Conservation (phyloP, 768 basidiomycete genomes). For the Phanerodontia chrysosporium region DNA sequence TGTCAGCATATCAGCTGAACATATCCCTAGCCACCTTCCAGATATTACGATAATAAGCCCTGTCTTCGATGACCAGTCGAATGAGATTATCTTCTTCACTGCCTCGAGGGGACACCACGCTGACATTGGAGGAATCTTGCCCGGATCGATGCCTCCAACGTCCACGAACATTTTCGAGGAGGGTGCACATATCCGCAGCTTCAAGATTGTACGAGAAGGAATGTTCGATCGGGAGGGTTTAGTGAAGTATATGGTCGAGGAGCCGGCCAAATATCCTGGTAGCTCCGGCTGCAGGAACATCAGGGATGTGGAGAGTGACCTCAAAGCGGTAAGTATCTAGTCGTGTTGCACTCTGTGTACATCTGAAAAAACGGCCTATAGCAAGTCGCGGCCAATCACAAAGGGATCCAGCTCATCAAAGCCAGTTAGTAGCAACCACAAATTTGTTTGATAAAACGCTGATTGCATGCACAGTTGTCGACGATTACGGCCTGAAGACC, state of each 20-base stretch:
- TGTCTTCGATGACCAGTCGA: slow-evolving; percentile 63
- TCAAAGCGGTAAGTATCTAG: slow-evolving; percentile 73
- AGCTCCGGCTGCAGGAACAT: slow-evolving; percentile 87
- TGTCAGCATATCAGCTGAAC: slow-evolving; percentile 1
- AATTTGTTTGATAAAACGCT: slow-evolving; percentile 7
- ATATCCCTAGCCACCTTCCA: slow-evolving; percentile 53
- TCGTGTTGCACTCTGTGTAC: too few species aligned
- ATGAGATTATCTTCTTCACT: slow-evolving; percentile 86
- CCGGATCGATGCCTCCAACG: slow-evolving; percentile 94
- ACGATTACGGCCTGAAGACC: slow-evolving; percentile 79
- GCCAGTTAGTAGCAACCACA: slow-evolving; percentile 45
- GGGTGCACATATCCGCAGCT: slow-evolving; percentile 85
- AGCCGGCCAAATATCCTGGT: slow-evolving; percentile 77
- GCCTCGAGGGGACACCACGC: slow-evolving; percentile 94
- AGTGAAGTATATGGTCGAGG: slow-evolving; percentile 74
- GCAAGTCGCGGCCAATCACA: slow-evolving; percentile 95
- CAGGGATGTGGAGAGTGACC: slow-evolving; percentile 85
- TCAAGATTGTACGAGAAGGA: slow-evolving; percentile 86
- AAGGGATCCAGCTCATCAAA: slow-evolving; percentile 83
- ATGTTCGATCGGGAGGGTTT: slow-evolving; percentile 74
- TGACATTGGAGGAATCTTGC: slow-evolving; percentile 89
- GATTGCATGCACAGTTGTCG: slow-evolving; percentile 51
- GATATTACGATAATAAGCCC: slow-evolving; percentile 95
- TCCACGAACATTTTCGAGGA: slow-evolving; percentile 90
- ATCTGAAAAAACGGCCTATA: slow-evolving; percentile 29